Evolutionary conservation across 2,329 filamentous ascomycete species (phyloP).

Genomic region (Monosporascus sp.): DNA sequence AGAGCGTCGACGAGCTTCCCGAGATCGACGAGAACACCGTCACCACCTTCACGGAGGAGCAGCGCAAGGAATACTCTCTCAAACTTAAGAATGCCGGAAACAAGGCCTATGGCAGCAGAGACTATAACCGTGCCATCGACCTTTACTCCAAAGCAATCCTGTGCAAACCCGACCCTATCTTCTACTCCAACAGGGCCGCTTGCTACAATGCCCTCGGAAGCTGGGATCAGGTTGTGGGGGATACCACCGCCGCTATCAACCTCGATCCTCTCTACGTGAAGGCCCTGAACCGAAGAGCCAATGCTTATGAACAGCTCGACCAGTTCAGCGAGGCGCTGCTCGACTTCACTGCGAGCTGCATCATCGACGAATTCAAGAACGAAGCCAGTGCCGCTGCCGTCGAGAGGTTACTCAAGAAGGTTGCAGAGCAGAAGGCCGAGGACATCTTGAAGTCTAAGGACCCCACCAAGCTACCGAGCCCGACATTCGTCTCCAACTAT

Average conservation of each 20-base stretch:
- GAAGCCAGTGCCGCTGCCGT: constrained; percentile 83
- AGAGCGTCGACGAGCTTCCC: constrained; percentile 63
- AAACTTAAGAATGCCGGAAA: constrained; percentile 95
- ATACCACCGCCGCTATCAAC: constrained; percentile 89
- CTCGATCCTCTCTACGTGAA: constrained; percentile 97
- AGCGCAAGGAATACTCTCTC: constrained; percentile 79
- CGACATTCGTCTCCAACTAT: constrained; percentile 97
- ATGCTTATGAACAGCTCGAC: constrained; percentile 90
- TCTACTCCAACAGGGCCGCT: constrained; percentile 96
- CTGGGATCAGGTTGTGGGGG: constrained; percentile 95
- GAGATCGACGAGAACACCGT: constrained; percentile 58
- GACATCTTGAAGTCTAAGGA: constrained; percentile 80
- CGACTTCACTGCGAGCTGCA: constrained; percentile 98
- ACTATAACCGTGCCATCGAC: constrained; percentile 89
- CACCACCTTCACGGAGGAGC: constrained; percentile 47
- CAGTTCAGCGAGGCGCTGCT: constrained; percentile 91
- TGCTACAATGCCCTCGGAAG: constrained; percentile 91
- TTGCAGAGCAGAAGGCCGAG: constrained; percentile 90
- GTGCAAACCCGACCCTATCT: constrained; percentile 95
- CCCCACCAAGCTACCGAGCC: constrained; percentile 81
- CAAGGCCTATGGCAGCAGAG: constrained; percentile 90
- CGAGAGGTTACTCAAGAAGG: constrained; percentile 91
- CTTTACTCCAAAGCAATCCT: constrained; percentile 94
- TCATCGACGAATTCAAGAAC: constrained; percentile 96
- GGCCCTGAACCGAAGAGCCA: constrained; percentile 91